Conservation (phyloP, 108 stramenopile species). For the Nitzschia palea region DNA sequence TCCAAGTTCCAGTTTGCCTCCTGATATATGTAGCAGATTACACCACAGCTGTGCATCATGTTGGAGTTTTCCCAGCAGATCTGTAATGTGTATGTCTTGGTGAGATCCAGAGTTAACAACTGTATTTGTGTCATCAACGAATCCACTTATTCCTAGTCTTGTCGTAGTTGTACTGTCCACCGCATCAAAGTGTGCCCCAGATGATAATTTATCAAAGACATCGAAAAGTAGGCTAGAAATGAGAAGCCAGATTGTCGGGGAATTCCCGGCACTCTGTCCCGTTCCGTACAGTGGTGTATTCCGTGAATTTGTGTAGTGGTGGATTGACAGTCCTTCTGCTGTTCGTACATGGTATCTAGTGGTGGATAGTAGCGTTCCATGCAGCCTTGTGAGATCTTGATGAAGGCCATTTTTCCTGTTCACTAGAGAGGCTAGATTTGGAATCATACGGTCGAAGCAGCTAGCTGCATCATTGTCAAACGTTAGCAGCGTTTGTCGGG, state of each 20-base stretch:
- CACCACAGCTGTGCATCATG: neutral
- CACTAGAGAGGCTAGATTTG: neutral
- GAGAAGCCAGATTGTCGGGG: neutral
- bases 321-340: neutral
- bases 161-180: neutral
- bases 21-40: neutral
- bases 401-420: neutral
- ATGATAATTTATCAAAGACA: neutral
- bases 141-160: neutral
- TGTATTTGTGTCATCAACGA: neutral
- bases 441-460: conserved; percentile 1
- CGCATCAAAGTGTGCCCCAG: neutral
- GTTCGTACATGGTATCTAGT: neutral
- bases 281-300: neutral
- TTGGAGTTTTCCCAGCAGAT: neutral
- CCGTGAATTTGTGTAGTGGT: neutral
- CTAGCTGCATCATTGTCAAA: too few relatives aligned
- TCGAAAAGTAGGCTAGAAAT: neutral
- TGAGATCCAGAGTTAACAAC: neutral
- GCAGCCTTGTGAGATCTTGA: neutral
- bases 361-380: neutral
- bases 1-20: neutral
- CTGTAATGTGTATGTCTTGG: neutral
- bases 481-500: neutral
- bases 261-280: neutral